Base-by-base conservation (phyloP, 345 rosid species). In the Combretum micranthum region DNA sequence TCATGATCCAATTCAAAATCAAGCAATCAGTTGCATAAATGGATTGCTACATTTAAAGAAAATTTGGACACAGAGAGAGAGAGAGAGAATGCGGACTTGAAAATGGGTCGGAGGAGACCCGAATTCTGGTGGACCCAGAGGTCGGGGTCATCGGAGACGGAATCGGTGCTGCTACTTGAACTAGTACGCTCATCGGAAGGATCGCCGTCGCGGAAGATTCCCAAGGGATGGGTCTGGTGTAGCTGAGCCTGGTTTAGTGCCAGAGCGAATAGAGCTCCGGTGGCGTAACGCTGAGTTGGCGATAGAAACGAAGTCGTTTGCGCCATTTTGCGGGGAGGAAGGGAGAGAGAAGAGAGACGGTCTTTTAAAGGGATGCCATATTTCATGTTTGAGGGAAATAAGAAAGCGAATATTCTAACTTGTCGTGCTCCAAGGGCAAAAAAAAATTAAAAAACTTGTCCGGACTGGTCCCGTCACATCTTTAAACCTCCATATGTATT, bases 221-320 rank as follows among this genome's bases (percentile, higher is more conserved):
- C 91, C 8, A 87, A 60, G 25, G 80, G 97, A 14, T 68, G 82
- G 58, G 87, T 81, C 55, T 89, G 99, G 73, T 84, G 83, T 72
- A 80, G 71, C 78, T 92, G 99, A 44, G 96, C 95, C 75, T 92
- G 89, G 80, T 86, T 81, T 16, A 93, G 67, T 14, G 96, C 80
- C 64, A 88, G 75, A 23, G 91, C 86, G 63, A 93, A 85, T 53
- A 93, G 69, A 44, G 96, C 89, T 50, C 80, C 88, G 23, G 86
- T 89, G 4, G 78, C 97, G 78, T 88, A 89, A 62, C 84, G 69
- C 76, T 89, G 91, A 55, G 85, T 81, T 64, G 85, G 60, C 20
- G 89, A 61, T 47, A 93, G 66, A 64, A 77, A 73, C 39, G 97
- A 84, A 55, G 64, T 51, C 73, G 70, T 17, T 53, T 53, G 51